Base-by-base conservation (phyloP, 768 basidiomycete species). In the Xanthoconium purpureum region DNA sequence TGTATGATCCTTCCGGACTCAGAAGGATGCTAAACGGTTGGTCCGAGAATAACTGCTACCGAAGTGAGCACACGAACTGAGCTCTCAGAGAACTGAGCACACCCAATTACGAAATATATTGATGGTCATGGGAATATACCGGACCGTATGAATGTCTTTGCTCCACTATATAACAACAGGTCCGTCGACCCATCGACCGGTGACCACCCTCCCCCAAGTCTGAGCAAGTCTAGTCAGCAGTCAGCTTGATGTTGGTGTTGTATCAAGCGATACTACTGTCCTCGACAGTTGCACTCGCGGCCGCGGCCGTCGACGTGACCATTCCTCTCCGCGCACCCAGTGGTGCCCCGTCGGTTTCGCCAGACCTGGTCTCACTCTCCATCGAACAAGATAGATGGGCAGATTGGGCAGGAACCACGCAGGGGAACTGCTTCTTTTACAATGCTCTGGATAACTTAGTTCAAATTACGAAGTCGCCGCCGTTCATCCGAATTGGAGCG, bases 321-420 rank as follows among this genome's bases (percentile, higher is more conserved):
- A 63, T 86, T 20, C 74, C 80, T 10, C 57, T 77, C 38, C 53
- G 60, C 11, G 63, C 75, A 18, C 78, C 80, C 1, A 53, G 63
- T 5, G 58, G 47, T 40, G 74, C 81, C 5, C 65, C 72, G 10
- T 54, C 55, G 2, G 68, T 86, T 2, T 69, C 73, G 9, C 75
- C 76, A 8, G 79, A 80, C 12, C 70, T 86, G 13, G 60, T 88
- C 29, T 85, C 84, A 0, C 80, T 88, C 60, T 88, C 86, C 32
- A 80, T 88, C 51, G 88, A 88, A 62, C 81, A 85, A 67, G 87
- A 89, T 60, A 74, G 83, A 33, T 88, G 85, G 85, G 73, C 76
- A 11, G 86, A 87, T 57, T 89, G 87, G 87, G 71, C 72, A 12
- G 87, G 88, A 14, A 75, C 74, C 11, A 55, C 62, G 7, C 69